Percentiles rank a stretch among this genome's conserved stretches.
These are phyloP conservation scores for Trichophaea hybrida DNA, from an alignment of 2,329 filamentous ascomycete species.

Conservation along the genomic window DNA sequence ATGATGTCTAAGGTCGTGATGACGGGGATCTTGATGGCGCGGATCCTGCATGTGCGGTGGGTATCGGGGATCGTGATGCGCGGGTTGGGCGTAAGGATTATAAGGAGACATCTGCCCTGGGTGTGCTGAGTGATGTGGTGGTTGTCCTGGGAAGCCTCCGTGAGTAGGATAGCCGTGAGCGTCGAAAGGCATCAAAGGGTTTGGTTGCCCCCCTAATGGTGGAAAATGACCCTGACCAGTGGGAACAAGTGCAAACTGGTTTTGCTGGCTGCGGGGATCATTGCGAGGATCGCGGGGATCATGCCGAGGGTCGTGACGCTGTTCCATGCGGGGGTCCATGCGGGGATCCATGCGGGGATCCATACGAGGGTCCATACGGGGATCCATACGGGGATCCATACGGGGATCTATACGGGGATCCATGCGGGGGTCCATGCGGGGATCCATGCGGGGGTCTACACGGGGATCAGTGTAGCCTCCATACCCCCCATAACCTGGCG, in stretches of 20 bases:
- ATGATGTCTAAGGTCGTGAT: slow-evolving; percentile 11
- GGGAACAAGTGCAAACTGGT: slow-evolving; percentile 21
- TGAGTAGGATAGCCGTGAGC: slow-evolving; percentile 17
- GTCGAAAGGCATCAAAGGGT: slow-evolving; percentile 17
- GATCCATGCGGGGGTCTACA: slow-evolving; percentile 3
- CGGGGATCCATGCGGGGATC: slow-evolving; percentile 7
- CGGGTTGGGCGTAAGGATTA: slow-evolving; percentile 5
- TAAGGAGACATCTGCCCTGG: slow-evolving; percentile 1
- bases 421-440: neutral
- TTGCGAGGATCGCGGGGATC: neutral
- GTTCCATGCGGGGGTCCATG: slow-evolving; percentile 1
- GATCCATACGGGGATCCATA: neutral
- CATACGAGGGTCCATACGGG: neutral
- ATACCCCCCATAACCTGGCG: slow-evolving; percentile 12
- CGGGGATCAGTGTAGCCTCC: slow-evolving; percentile 13
- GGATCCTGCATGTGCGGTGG: slow-evolving; percentile 8
- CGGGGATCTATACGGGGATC: slow-evolving; percentile 1
- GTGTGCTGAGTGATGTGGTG: slow-evolving; percentile 12
- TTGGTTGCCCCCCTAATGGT: slow-evolving; percentile 7
- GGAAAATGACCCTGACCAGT: slow-evolving; percentile 10
- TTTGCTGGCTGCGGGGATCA: slow-evolving; percentile 9
- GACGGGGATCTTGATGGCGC: neutral
- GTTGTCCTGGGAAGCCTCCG: slow-evolving; percentile 10
- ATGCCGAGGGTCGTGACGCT: neutral
- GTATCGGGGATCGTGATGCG: slow-evolving; percentile 17